These are phyloP conservation scores for Botryotinia calthae DNA, from an alignment of 2,329 filamentous ascomycete species.

Conservation along the genomic window DNA sequence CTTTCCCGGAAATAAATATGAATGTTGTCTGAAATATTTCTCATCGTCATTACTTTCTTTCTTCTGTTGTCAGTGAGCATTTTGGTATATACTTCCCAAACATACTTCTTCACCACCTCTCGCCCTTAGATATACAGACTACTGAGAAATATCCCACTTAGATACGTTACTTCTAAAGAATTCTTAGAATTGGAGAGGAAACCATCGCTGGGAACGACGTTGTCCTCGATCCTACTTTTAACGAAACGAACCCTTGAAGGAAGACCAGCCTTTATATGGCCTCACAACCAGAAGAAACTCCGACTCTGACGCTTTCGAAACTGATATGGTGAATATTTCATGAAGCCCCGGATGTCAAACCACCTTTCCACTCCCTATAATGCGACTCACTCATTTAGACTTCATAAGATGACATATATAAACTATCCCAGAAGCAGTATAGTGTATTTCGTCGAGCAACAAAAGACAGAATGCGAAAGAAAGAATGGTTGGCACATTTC, in stretches of 20 bases:
- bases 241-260: background rate
- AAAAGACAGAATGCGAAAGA: background rate
- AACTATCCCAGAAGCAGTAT: background rate
- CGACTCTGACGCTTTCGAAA: background rate
- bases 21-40: fast-evolving
- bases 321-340: background rate
- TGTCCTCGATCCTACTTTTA: background rate
- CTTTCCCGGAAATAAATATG: fast-evolving
- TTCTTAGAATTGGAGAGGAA: background rate
- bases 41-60: too few species aligned
- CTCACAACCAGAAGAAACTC: background rate
- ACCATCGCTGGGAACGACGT: too few species aligned
- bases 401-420: background rate
- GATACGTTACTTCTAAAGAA: fast-evolving
- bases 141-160: background rate
- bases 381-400: fast-evolving
- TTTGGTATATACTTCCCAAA: background rate
- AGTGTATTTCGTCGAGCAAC: background rate
- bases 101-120: background rate
- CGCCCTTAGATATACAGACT: fast-evolving
- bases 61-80: fast-evolving
- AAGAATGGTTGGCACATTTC: background rate
- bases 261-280: background rate
- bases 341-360: background rate
- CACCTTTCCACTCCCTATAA: background rate